Conservation (phyloP, 192 early-diverging fungal genomes). For the Coemansia pectinata region DNA sequence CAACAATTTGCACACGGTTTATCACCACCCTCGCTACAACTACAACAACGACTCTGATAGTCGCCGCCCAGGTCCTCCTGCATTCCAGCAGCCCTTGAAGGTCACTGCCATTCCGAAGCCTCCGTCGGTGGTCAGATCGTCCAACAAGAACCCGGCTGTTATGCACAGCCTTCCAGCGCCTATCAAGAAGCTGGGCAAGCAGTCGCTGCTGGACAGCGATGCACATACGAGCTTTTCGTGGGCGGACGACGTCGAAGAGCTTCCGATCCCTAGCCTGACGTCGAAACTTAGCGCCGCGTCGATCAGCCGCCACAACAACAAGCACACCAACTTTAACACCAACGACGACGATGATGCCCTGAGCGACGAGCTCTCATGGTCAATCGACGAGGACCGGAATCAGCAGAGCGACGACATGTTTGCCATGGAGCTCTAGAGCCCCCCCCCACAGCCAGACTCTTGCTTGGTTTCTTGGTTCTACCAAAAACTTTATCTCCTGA, state of each 20-base stretch:
- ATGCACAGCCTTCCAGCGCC: conserved; percentile 45
- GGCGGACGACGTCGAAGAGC: conserved; percentile 55
- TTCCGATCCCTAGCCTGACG: conserved; percentile 43
- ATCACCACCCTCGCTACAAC: not conserved
- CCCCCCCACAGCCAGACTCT: not conserved
- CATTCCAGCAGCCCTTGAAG: not conserved
- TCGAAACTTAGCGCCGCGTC: conserved; percentile 10
- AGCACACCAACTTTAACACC: not conserved
- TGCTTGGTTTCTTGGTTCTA: not conserved
- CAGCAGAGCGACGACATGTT: conserved; percentile 37
- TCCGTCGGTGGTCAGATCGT: not conserved
- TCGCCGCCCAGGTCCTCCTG: not conserved
- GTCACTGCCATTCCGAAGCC: not conserved
- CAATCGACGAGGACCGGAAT: conserved; percentile 28
- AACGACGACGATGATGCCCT: conserved; percentile 30
- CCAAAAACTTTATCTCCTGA: not conserved
- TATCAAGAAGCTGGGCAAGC: conserved; percentile 13
- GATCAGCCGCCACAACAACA: not conserved
- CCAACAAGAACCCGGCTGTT: conserved; percentile 10
- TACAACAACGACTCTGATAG: not conserved
- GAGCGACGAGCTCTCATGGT: conserved; percentile 51
- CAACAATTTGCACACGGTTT: not conserved
- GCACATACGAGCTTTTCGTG: conserved; percentile 41
- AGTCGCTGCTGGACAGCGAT: conserved; percentile 13
- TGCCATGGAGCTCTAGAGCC: conserved; percentile 37